Evolutionary conservation across 306 rosid genomes (phyloP).

Genomic region (Hippophae tibetana): DNA sequence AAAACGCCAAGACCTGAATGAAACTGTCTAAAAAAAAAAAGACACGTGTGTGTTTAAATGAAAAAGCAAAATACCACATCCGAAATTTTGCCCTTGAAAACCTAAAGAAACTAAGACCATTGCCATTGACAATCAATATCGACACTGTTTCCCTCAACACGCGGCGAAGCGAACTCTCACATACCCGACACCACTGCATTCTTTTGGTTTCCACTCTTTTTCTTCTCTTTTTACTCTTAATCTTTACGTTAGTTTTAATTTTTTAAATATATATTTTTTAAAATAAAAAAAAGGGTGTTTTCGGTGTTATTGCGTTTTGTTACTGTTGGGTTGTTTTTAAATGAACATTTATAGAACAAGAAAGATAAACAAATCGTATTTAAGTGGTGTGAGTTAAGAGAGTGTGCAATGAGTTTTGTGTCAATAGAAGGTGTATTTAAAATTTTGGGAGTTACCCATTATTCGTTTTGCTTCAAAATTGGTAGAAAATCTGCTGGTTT

Average conservation of each 20-base stretch:
- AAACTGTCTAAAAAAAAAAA: no score
- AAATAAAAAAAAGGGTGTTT: background rate
- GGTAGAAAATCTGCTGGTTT: no score
- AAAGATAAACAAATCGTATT: background rate
- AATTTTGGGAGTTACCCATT: no score
- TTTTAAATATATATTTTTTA: background rate
- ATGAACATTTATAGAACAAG: background rate
- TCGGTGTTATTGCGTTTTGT: slow-evolving; percentile 3
- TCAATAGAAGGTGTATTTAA: background rate
- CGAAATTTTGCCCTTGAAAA: no score
- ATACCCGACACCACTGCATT: slow-evolving; percentile 22
- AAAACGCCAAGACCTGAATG: no score
- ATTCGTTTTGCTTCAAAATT: no score
- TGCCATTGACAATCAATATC: no score
- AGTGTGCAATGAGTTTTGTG: slow-evolving; percentile 3
- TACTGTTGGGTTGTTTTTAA: background rate
- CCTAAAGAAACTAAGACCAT: no score
- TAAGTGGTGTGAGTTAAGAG: background rate
- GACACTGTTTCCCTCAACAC: slow-evolving; percentile 28
- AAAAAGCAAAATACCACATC: no score
- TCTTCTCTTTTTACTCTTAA: background rate
- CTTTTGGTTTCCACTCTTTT: background rate
- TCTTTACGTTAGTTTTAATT: no score
- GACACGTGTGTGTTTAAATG: no score
- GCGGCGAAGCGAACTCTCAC: slow-evolving; percentile 45